Evolutionary conservation across 768 basidiomycete genomes (phyloP).

Genomic region (Sarcodon aspratus): DNA sequence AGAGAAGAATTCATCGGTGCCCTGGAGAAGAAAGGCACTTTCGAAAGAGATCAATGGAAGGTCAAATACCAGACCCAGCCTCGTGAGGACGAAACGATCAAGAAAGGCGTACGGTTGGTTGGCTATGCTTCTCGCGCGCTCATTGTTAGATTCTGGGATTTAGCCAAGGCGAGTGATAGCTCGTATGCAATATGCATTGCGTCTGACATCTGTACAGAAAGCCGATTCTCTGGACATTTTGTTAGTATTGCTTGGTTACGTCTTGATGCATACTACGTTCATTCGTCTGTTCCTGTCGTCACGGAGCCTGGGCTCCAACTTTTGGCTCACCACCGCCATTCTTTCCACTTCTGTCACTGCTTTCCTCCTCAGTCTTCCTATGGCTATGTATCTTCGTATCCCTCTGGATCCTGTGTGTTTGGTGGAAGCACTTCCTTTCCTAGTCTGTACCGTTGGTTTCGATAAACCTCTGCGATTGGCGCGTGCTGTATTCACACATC

Average conservation of each 20-base stretch:
- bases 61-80: slow-evolving; percentile 42
- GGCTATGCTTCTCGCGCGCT: slow-evolving; percentile 74
- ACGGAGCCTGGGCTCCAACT: slow-evolving; percentile 68
- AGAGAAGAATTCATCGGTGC: slow-evolving; percentile 40
- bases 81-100: slow-evolving; percentile 34
- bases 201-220: slow-evolving; percentile 35
- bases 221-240: slow-evolving; percentile 95
- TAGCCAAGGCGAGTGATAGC: slow-evolving; percentile 52
- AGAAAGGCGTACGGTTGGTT: slow-evolving; percentile 80
- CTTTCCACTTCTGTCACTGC: slow-evolving; percentile 73
- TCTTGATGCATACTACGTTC: slow-evolving; percentile 94
- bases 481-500: slow-evolving; percentile 79
- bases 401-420: slow-evolving; percentile 88
- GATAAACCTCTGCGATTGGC: slow-evolving; percentile 95
- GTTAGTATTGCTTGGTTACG: slow-evolving; percentile 85
- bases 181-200: neutral
- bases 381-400: slow-evolving; percentile 67
- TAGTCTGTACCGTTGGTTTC: slow-evolving; percentile 96
- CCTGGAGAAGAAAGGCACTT: slow-evolving; percentile 9
- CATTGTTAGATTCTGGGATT: slow-evolving; percentile 73
- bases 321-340: slow-evolving; percentile 67
- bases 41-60: slow-evolving; percentile 7
- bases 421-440: slow-evolving; percentile 93
- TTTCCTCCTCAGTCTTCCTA: slow-evolving; percentile 74
- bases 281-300: slow-evolving; percentile 84